Percentiles rank a stretch among this genome's conserved stretches.
These are phyloP conservation scores for Cyamopsis tetragonoloba DNA, from an alignment of 306 rosid genomes.

Conservation along the genomic window DNA sequence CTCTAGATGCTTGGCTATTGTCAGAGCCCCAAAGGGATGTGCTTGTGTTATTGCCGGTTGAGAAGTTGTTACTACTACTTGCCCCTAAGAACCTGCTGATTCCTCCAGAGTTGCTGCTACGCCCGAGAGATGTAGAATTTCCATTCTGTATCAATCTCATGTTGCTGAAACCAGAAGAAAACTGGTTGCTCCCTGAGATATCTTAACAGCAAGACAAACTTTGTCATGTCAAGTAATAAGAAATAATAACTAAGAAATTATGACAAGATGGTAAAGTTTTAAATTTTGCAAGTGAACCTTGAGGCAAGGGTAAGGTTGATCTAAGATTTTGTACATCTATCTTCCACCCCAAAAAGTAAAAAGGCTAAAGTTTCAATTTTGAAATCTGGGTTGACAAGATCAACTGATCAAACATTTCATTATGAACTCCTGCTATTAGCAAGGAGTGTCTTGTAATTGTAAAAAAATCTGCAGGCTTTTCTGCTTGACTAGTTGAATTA, in stretches of 20 bases:
- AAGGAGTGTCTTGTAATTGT: background rate
- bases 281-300: too few species aligned
- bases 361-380: too few species aligned
- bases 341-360: too few species aligned
- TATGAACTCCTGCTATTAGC: background rate
- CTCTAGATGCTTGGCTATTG: conserved; percentile 45
- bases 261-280: background rate
- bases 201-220: conserved; percentile 10
- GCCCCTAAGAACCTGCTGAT: conserved; percentile 35
- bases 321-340: too few species aligned
- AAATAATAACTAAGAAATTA: too few species aligned
- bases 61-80: conserved; percentile 36
- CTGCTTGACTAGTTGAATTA: conserved; percentile 1
- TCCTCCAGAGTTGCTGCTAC: conserved; percentile 37
- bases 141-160: conserved; percentile 11
- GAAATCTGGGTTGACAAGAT: background rate
- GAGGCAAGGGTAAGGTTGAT: too few species aligned
- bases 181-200: conserved; percentile 27
- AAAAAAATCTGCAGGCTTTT: background rate
- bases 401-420: background rate
- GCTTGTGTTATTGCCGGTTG: conserved; percentile 53
- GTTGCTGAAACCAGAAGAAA: conserved; percentile 10
- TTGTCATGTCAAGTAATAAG: background rate
- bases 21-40: conserved; percentile 53
- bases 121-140: conserved; percentile 37